Evolutionary conservation across 495 filamentous ascomycete species (phyloP).

Genomic region (Glutinoglossum americanum): DNA sequence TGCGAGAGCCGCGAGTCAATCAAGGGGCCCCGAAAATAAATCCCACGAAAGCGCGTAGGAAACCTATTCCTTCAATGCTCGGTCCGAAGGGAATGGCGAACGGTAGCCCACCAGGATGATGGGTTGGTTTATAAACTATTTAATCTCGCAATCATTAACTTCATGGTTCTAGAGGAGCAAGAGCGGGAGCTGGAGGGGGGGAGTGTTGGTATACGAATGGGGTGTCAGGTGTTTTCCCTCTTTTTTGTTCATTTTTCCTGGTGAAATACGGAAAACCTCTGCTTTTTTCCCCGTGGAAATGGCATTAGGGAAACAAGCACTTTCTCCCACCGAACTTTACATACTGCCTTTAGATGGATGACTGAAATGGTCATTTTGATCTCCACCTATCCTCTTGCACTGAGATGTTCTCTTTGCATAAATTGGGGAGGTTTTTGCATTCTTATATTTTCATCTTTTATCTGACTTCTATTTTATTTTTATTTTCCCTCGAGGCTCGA

Average conservation of each 20-base stretch:
- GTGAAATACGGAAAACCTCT: not conserved
- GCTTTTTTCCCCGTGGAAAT: not conserved
- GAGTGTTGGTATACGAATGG: not conserved
- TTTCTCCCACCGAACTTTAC: not conserved
- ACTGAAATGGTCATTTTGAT: not conserved
- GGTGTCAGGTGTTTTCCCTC: not conserved
- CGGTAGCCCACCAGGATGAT: not conserved
- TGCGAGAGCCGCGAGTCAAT: conserved; percentile 45
- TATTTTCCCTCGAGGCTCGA: not conserved
- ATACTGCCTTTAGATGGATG: not conserved
- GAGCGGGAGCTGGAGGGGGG: no score
- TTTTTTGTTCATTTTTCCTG: not conserved
- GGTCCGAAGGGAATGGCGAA: not conserved
- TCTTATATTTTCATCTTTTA: not conserved
- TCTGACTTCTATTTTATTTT: not conserved
- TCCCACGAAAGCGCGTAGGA: conserved; percentile 17
- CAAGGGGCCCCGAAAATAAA: conserved; percentile 21
- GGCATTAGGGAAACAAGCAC: not conserved
- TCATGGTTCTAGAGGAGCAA: not conserved
- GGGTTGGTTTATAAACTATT: not conserved
- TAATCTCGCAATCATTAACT: not conserved
- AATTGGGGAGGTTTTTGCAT: not conserved
- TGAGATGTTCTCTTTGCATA: no score
- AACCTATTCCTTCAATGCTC: conserved; percentile 18
- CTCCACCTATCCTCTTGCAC: no score